These are phyloP conservation scores for Sindora glabra DNA, from an alignment of 306 rosid species.

Conservation along the genomic window DNA sequence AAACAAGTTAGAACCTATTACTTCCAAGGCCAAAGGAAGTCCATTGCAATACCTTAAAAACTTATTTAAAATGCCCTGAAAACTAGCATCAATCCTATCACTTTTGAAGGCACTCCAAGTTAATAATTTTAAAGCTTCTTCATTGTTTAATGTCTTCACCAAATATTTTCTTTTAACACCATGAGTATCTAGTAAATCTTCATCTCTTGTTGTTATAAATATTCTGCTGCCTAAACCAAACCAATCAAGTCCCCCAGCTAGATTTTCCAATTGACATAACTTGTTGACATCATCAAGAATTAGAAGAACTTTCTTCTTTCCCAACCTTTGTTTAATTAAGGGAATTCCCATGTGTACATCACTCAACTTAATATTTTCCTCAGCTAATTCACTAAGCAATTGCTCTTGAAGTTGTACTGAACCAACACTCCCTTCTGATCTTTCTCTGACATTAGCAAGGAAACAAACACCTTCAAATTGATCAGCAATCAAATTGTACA, in stretches of 20 bases:
- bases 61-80: background rate
- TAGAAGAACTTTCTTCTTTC: no score
- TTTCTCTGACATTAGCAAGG: conserved; percentile 9
- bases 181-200: background rate
- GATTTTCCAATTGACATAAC: background rate
- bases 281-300: no score
- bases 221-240: background rate
- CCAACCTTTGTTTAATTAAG: background rate
- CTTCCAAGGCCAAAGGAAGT: background rate
- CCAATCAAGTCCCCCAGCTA: background rate
- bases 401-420: background rate
- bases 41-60: background rate
- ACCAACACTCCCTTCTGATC: background rate
- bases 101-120: background rate
- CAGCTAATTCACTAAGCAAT: background rate
- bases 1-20: background rate
- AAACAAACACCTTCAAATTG: conserved; percentile 13
- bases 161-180: background rate
- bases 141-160: background rate
- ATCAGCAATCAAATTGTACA: conserved; percentile 3
- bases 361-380: no score
- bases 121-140: background rate
- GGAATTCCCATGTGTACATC: background rate
- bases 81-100: conserved; percentile 6
- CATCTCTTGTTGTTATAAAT: background rate